Evolutionary conservation across 371 early-diverging fungal species (phyloP).

Genomic region (Rhizomucor miehei): DNA sequence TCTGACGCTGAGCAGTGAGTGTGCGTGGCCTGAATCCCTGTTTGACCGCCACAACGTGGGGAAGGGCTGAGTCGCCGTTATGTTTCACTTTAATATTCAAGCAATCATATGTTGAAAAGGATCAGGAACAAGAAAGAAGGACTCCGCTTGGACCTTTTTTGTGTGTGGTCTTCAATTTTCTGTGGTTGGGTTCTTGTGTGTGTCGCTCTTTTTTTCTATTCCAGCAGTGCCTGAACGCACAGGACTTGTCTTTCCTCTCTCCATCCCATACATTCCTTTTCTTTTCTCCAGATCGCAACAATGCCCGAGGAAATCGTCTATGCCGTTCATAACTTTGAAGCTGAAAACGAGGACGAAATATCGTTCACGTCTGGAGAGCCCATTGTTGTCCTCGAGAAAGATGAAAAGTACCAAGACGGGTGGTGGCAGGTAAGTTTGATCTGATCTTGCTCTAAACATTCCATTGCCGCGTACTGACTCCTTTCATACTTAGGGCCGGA

Average conservation of each 20-base stretch:
- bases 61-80: no score
- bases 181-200: no score
- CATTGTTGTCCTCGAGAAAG: constrained; percentile 75
- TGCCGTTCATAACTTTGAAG: constrained; percentile 66
- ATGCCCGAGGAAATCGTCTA: constrained; percentile 53
- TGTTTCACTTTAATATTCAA: no score
- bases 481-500: constrained; percentile 50
- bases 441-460: neutral
- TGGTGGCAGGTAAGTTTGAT: constrained; percentile 82
- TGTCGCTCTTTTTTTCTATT: no score
- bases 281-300: constrained; percentile 6
- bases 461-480: neutral
- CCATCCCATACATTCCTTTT: neutral
- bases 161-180: no score
- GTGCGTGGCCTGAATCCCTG: no score
- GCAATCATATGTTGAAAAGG: no score
- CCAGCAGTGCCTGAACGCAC: no score
- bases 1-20: no score
- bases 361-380: constrained; percentile 70
- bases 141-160: no score
- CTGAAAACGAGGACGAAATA: constrained; percentile 81
- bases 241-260: neutral
- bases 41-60: no score
- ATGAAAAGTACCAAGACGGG: constrained; percentile 79
- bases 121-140: no score